Conservation (phyloP, 1,284 basidiomycete species). For the Naganishia liquefaciens region DNA sequence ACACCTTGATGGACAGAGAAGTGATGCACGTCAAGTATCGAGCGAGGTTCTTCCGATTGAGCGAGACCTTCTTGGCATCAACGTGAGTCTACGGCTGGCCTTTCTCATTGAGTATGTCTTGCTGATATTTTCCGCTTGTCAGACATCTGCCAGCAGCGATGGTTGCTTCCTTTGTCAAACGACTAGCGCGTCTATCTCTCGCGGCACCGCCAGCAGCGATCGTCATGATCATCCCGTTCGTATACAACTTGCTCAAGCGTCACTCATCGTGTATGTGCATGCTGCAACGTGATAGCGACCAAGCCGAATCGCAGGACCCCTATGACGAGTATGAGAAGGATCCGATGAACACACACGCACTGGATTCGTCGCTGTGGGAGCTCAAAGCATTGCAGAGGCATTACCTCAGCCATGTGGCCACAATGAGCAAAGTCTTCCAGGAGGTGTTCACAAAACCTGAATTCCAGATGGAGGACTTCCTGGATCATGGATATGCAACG, state of each 20-base stretch:
- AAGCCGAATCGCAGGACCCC: slow-evolving; percentile 61
- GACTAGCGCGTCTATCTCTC: slow-evolving; percentile 79
- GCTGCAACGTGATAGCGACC: slow-evolving; percentile 70
- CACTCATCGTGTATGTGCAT: slow-evolving; percentile 90
- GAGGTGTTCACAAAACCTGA: slow-evolving; percentile 91
- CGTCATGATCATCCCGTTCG: slow-evolving; percentile 86
- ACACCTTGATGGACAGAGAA: slow-evolving; percentile 80
- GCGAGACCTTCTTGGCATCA: slow-evolving; percentile 85
- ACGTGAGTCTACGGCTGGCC: slow-evolving; percentile 61
- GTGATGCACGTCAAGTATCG: slow-evolving; percentile 90
- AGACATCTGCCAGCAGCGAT: slow-evolving; percentile 85
- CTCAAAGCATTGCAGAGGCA: slow-evolving; percentile 75
- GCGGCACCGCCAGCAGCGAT: slow-evolving; percentile 85
- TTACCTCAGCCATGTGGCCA: slow-evolving; percentile 81
- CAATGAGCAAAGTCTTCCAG: slow-evolving; percentile 78
- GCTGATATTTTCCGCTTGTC: slow-evolving; percentile 12
- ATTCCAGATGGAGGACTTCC: slow-evolving; percentile 91
- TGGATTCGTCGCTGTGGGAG: slow-evolving; percentile 91
- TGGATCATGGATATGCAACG: slow-evolving; percentile 92
- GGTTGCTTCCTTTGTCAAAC: slow-evolving; percentile 91
- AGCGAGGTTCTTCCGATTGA: slow-evolving; percentile 90
- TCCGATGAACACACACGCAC: slow-evolving; percentile 74
- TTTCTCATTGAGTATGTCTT: too few species aligned
- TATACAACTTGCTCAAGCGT: slow-evolving; percentile 89
- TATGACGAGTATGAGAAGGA: slow-evolving; percentile 70